Base-by-base conservation (phyloP, 495 filamentous ascomycete genomes). In the Aspergillus asperescens region DNA sequence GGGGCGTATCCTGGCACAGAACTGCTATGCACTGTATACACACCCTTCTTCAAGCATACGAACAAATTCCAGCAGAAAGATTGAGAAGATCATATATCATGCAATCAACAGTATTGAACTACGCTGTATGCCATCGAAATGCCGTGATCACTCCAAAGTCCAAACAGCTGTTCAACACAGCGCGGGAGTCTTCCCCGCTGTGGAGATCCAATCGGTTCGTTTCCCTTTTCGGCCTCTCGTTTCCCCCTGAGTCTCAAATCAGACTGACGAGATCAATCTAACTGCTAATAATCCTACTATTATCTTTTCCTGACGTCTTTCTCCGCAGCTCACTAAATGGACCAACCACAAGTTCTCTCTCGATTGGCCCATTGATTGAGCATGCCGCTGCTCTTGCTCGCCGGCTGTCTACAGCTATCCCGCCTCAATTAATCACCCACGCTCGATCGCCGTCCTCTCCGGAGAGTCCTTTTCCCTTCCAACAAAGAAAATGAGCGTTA, bases 401-500 rank as follows among this genome's bases (percentile, higher is more conserved):
- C 22, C 45, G 39, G 45, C 22, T 38, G 8, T 27, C 45, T 50
- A 28, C 45, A 55, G 45, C 46, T 55, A 29, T 35, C 15, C 40
- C 40, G 24, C 50, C 40, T 25, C 29, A 29, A 35, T 16, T 50
- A 38, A 41, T 46, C 39, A 10, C 51, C 35, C 34, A 39, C 28
- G 20, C 44, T 44, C 34, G 20, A 48, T n/a, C 52, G 8, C 22
- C 24, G 42, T 27, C 22, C 18, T 35, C 40, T 41, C 13, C 43
- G 24, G 32, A 27, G 9, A 15, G 23, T 24, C 24, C 25, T 54
- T 35, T 49, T 20, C 4, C 16, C 41, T 52, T n/a, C 54, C 45
- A 51, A 31, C 31, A 37, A 52, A 10, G 41, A 68, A 62, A 37
- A 78, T 79, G 76, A 66, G 68, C 46, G 62, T 67, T 31, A 59